phyloP scores from a whole-genome alignment of 2,329 filamentous ascomycete species.

The Teratosphaeriaceae sp. region DNA sequence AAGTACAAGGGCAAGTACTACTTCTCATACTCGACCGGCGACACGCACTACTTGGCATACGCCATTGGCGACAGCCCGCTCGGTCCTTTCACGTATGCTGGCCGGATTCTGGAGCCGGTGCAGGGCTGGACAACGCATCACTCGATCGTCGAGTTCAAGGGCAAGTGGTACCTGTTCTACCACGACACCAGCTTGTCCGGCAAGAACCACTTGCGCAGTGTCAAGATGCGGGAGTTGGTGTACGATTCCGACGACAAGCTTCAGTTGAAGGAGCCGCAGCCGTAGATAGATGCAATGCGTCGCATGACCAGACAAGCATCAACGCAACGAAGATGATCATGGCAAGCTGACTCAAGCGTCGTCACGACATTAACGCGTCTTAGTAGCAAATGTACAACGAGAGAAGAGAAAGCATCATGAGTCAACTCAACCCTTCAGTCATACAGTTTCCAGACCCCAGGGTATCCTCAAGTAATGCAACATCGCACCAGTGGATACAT shows the following conservation, averaged over 20 bases:
- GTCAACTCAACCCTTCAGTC: too few species aligned
- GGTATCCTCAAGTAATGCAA: too few species aligned
- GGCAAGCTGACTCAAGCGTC: too few species aligned
- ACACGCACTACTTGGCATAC: constrained; percentile 68
- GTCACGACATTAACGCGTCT: too few species aligned
- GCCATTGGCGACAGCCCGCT: constrained; percentile 57
- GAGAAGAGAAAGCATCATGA: too few species aligned
- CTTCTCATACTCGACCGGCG: constrained; percentile 55
- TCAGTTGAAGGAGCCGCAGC: constrained; percentile 25
- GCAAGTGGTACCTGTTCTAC: constrained; percentile 68
- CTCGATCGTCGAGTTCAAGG: constrained; percentile 66
- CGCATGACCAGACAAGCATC: too few species aligned
- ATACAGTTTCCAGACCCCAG: too few species aligned
- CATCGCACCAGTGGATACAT: too few species aligned
- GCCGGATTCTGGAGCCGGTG: constrained; percentile 67
- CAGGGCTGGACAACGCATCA: constrained; percentile 78
- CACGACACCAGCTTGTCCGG: constrained; percentile 65
- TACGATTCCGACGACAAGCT: constrained; percentile 63
- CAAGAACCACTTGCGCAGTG: constrained; percentile 63
- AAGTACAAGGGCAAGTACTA: constrained; percentile 50
- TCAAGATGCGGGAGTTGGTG: constrained; percentile 69
- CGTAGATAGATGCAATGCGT: too few species aligned
- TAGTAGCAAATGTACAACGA: too few species aligned
- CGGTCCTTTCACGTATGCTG: constrained; percentile 67
- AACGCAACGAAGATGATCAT: too few species aligned